Evolutionary conservation across 176 grass and related monocot species (phyloP).

Genomic region (Zoysia pacifica): DNA sequence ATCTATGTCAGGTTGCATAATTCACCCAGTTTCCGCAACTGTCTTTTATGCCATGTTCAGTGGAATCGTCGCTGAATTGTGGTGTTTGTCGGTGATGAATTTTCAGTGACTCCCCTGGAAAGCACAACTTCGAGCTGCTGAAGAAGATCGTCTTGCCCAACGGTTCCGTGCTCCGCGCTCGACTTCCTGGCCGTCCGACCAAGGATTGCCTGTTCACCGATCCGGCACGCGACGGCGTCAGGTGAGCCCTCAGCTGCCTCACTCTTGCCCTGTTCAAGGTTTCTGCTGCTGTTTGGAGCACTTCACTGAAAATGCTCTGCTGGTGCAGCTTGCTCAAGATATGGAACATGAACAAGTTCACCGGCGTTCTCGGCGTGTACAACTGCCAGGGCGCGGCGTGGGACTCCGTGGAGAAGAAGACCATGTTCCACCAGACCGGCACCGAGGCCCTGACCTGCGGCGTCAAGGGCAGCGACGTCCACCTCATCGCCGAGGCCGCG

Average conservation of each 20-base stretch:
- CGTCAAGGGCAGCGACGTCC: conserved; percentile 61
- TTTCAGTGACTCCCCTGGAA: conserved; percentile 80
- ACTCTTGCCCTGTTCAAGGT: background rate
- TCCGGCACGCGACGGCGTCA: conserved; percentile 76
- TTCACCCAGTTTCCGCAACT: no score
- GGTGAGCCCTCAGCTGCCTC: conserved; percentile 33
- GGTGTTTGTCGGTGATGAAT: background rate
- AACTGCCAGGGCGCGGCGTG: conserved; percentile 94
- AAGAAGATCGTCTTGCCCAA: conserved; percentile 88
- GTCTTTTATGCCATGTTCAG: background rate
- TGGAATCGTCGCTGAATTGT: conserved; percentile 22
- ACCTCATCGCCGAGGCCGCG: conserved; percentile 70
- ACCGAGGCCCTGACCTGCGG: conserved; percentile 49
- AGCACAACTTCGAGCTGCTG: conserved; percentile 87
- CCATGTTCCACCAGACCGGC: conserved; percentile 53
- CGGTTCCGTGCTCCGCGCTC: conserved; percentile 74
- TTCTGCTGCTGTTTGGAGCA: background rate
- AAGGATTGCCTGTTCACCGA: conserved; percentile 88
- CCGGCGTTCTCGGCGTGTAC: conserved; percentile 77
- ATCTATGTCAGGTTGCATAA: conserved; percentile 73
- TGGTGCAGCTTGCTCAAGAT: conserved; percentile 81
- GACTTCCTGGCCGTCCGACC: conserved; percentile 78
- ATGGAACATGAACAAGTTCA: conserved; percentile 97
- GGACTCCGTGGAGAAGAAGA: conserved; percentile 78
- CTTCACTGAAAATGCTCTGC: background rate